Evolutionary conservation across 1,139 yeast species (phyloP), one percentile per base, ranked within the genome.

Genomic region (Lodderomyces beijingensis): DNA sequence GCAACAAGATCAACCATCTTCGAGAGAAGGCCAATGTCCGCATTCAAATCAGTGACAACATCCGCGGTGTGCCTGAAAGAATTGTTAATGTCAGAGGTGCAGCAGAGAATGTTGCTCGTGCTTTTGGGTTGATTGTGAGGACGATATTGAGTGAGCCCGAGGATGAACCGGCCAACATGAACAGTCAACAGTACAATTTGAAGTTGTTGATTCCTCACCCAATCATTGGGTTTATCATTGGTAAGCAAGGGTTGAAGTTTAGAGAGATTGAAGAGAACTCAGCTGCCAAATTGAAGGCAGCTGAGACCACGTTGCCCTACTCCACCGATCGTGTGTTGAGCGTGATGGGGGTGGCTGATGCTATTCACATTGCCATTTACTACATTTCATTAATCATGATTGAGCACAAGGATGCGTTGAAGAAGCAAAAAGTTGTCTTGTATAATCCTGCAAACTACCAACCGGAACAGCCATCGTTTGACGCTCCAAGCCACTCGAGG

Each of bases 181-280:
- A 68, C 33, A 74, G 86, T 22, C 62, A 64, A 41, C 76, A 70
- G 34, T 74, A 77, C 41, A 72, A 72, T 34, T 57, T 87, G 43
- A 71, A 79, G 42, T 52, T 87, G 12, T 60, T 87, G 36, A 70
- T 88, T 23, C 95, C 96, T 2, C 91, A 86, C 54, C 79, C 83
- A 3, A 61, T 83, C 52, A 84, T 86, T 64, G 95, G 95, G 0
- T 81, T 74, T 45, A 71, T 88, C 32, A 87, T 87, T 44, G 96
- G 96, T 10, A 81, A 81, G 47, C 79, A 70, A 37, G 95, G 95
- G 8, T 62, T 74, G 12, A 74, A 78, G 44, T 79, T 88, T 50
- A 68, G 88, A 41, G 93, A 86, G 53, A 84, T 88, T 44, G 95
- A 86, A 57, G 89, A 82, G 36, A 72, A 74, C 38, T 83, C 95